These are phyloP conservation scores for Astragalus glycyphyllos DNA, from an alignment of 306 rosid species.

Conservation along the genomic window DNA sequence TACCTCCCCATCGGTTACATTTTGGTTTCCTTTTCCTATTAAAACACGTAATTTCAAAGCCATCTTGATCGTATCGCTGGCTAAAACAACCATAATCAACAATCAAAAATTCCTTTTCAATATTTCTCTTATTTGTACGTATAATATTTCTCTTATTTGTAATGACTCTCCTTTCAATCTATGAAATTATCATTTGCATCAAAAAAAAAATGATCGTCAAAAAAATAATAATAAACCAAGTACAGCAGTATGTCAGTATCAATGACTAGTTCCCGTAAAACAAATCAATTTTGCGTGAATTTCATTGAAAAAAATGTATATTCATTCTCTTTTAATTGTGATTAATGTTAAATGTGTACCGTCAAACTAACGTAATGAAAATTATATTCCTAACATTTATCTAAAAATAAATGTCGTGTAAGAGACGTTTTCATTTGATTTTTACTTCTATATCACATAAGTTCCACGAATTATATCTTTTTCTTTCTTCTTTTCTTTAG, in stretches of 20 bases:
- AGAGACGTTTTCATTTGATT: not conserved
- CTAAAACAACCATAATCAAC: not conserved
- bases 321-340: not conserved
- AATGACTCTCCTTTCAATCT: too few species aligned
- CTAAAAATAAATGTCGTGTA: not conserved
- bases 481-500: not conserved
- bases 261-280: too few species aligned
- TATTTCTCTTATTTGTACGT: too few species aligned
- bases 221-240: too few species aligned
- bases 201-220: too few species aligned
- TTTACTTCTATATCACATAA: not conserved
- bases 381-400: too few species aligned
- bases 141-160: too few species aligned
- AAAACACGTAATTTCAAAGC: constrained; percentile 33
- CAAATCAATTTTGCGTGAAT: not conserved
- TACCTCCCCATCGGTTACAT: not conserved
- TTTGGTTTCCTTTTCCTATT: constrained; percentile 7
- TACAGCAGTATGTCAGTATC: too few species aligned
- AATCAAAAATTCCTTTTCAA: too few species aligned
- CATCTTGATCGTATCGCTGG: not conserved
- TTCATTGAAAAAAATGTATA: not conserved
- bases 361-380: too few species aligned
- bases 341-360: too few species aligned
- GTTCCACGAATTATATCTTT: not conserved
- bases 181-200: too few species aligned